Base-by-base conservation (phyloP, 306 rosid species). In the Astragalus membranaceus region DNA sequence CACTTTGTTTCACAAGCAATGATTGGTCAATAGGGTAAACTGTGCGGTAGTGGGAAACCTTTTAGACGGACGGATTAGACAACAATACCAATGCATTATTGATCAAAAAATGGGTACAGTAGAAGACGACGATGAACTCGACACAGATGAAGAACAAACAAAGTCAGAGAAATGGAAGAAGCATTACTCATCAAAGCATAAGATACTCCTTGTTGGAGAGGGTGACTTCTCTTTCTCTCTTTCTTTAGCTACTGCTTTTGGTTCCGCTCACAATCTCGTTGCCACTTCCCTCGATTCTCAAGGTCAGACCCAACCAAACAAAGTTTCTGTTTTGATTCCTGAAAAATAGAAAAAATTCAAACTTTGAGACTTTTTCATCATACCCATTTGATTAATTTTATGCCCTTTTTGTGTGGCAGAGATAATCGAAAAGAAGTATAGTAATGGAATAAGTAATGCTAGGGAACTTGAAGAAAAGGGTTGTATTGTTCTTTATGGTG, bases 181-280 rank as follows among this genome's bases (percentile, higher is more conserved):
- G n/a, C 88, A 88, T 76, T 89, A 92, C 75, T 92, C 91, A 15
- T 92, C 97, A 3, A 79, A 13, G 35, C 96, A 89, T 0, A 80
- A 69, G 67, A 89, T 87, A 55, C 83, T 89, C 13, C 58, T 92
- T 58, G 88, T 91, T 32, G 96, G 97, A 58, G 97, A 91, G 53
- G 97, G 97, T 56, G 97, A 91, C 66, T 88, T 91, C 69, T 88
- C 96, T 26, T 87, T 91, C 73, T 75, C 97, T 11, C 82, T 85
- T 8, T 84, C 29, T 71, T 67, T 92, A 46, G 94, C 96, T 23
- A 74, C 44, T 3, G 80, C 74, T 56, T 92, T 89, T 46, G 88
- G 87, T 58, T 85, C 89, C 33, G 94, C 78, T 43, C 81, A 78
- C 59, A 92, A 85, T 73, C 75, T 92, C 14, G 88, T 87, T 16